Evolutionary conservation across 1,284 basidiomycete species (phyloP).

Genomic region (Ustilago lituana): DNA sequence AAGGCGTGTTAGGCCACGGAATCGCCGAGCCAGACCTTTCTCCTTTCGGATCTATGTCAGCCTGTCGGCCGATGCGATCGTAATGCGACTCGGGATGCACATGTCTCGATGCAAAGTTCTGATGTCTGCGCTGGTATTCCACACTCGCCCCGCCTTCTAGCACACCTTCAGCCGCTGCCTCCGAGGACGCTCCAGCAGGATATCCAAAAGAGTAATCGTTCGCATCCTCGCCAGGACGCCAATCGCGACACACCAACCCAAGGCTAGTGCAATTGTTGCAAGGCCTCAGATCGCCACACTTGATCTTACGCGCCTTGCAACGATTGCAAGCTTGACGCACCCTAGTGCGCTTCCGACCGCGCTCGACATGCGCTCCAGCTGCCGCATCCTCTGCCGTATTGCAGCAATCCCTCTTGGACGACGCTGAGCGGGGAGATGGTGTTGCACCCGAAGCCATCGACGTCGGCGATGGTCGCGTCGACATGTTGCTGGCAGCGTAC

Average conservation of each 20-base stretch:
- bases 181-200: constrained; percentile 27
- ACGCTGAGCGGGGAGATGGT: constrained; percentile 24
- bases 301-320: constrained; percentile 53
- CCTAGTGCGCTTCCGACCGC: constrained; percentile 33
- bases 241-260: constrained; percentile 42
- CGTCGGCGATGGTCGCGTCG: constrained; percentile 29
- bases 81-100: constrained; percentile 8
- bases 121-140: constrained; percentile 11
- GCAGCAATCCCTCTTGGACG: constrained; percentile 30
- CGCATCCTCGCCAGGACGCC: constrained; percentile 47
- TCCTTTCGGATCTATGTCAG: constrained; percentile 14
- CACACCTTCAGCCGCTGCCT: neutral
- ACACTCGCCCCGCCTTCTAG: constrained; percentile 15
- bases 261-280: constrained; percentile 50
- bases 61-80: constrained; percentile 11
- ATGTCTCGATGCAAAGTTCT: neutral
- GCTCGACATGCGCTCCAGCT: constrained; percentile 14
- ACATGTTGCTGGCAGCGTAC: constrained; percentile 20
- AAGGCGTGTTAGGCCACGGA: constrained; percentile 47
- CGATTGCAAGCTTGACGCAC: constrained; percentile 51
- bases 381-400: constrained; percentile 17
- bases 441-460: constrained; percentile 16
- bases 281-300: constrained; percentile 46
- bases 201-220: constrained; percentile 19
- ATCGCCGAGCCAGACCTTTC: constrained; percentile 41